phyloP scores from a whole-genome alignment of 2,329 filamentous ascomycete species.

The Talaromyces sp. region DNA sequence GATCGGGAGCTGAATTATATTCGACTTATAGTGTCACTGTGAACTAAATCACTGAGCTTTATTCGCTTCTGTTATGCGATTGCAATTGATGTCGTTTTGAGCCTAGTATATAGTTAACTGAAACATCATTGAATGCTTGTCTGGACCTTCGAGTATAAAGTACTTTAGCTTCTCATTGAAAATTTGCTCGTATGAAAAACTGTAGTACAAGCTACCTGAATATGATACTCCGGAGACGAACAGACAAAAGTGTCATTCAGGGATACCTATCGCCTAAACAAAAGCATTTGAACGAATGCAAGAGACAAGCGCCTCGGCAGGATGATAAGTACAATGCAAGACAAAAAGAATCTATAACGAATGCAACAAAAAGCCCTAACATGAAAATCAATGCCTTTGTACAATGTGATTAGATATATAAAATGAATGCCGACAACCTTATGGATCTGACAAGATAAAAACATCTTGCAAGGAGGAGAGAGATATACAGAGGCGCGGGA shows the following conservation, averaged over 20 bases:
- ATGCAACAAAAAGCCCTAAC: background rate
- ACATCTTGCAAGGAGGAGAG: background rate
- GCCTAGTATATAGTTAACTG: background rate
- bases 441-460: background rate
- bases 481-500: background rate
- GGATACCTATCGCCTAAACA: background rate
- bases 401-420: slow-evolving; percentile 15
- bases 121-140: background rate
- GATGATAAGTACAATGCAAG: background rate
- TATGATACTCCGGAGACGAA: background rate
- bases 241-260: background rate
- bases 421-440: background rate
- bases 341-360: background rate
- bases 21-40: slow-evolving; percentile 29
- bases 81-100: background rate
- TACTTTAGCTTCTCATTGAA: background rate
- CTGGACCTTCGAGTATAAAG: background rate
- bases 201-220: background rate
- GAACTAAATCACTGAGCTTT: background rate
- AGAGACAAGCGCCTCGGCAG: background rate
- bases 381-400: slow-evolving; percentile 9
- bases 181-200: too few species aligned
- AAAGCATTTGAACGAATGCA: background rate
- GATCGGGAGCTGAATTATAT: slow-evolving; percentile 27
- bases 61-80: background rate